Evolutionary conservation across 2,329 filamentous ascomycete genomes (phyloP), one percentile per base, ranked within the genome.

Genomic region (Penicillium frequentans): DNA sequence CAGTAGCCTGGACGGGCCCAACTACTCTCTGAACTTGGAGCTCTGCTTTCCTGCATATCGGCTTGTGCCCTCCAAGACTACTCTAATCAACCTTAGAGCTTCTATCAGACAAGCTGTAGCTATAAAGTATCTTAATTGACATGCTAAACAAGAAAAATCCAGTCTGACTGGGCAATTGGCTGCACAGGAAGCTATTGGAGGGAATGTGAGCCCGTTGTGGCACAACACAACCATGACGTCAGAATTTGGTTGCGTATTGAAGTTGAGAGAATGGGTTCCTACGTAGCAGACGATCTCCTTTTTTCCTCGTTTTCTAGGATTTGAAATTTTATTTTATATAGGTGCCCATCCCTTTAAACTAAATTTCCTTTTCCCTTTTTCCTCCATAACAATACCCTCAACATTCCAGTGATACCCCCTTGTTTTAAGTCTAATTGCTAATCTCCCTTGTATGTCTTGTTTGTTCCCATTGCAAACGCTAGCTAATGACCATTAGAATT

Each of bases 371-470:
- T 42, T 43, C 27, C 21, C 39, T 27, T 49, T 35, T 56, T 33
- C 46, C 47, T 35, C 48, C 33, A 46, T 42, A 56, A n/a, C 43
- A 24, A 61, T 54, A 62, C 58, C 62, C 58, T 54, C 61, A 59
- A 59, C 63, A 66, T 64, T 66, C 62, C 47, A 24, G 64, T 67
- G 64, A 67, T 67, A 67, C 64, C 64, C 62, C 63, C 53, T 57
- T 55, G 54, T 58, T 53, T 43, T 27, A 52, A 52, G 21, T 51
- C 37, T 60, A 64, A 63, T 64, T 56, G 31, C 52, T 63, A 65
- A 61, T 64, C 39, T 42, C 46, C 49, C 49, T 39, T 54, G 52
- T 56, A 42, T 54, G 52, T 50, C 16, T 29, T 54, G 61, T 61
- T 65, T 61, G 59, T 33, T 29, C 2, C 2, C 13, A 16, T 43